A percentile compares a stretch with the other conserved stretches of the same genome.
Conservation (phyloP, 495 filamentous ascomycete genomes). For the Penicillium coffeae region DNA sequence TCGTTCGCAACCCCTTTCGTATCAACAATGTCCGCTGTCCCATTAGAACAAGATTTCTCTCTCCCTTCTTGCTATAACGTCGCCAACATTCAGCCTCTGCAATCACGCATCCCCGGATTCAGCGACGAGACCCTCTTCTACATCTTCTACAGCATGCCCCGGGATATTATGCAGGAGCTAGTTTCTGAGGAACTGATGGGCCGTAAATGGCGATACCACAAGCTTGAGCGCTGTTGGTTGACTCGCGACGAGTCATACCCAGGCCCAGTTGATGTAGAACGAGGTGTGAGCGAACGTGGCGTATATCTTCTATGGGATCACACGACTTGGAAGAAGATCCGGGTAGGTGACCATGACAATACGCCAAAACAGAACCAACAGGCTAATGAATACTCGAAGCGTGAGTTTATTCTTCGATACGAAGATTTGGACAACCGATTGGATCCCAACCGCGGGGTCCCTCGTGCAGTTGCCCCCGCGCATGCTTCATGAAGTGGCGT, state of each 20-base stretch:
- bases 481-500: conserved; percentile 37
- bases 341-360: conserved; percentile 52
- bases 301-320: conserved; percentile 89
- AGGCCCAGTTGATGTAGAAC: conserved; percentile 56
- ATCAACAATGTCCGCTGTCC: conserved; percentile 58
- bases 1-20: conserved; percentile 69
- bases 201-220: conserved; percentile 93
- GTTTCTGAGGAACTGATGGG: conserved; percentile 76
- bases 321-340: conserved; percentile 75
- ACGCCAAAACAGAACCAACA: too few relatives aligned
- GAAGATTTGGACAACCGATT: conserved; percentile 65
- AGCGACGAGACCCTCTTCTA: conserved; percentile 89
- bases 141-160: conserved; percentile 89
- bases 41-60: conserved; percentile 71
- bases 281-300: conserved; percentile 70
- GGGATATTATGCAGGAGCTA: conserved; percentile 78
- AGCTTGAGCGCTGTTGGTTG: conserved; percentile 82
- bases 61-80: conserved; percentile 85
- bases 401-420: conserved; percentile 76
- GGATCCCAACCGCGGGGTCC: conserved; percentile 36
- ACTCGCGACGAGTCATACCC: conserved; percentile 77
- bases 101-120: conserved; percentile 75
- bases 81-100: conserved; percentile 76
- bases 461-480: conserved; percentile 32
- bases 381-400: conserved; percentile 38